Base-by-base conservation (phyloP, 2,329 filamentous ascomycete species). In the Trichoderma sp. region DNA sequence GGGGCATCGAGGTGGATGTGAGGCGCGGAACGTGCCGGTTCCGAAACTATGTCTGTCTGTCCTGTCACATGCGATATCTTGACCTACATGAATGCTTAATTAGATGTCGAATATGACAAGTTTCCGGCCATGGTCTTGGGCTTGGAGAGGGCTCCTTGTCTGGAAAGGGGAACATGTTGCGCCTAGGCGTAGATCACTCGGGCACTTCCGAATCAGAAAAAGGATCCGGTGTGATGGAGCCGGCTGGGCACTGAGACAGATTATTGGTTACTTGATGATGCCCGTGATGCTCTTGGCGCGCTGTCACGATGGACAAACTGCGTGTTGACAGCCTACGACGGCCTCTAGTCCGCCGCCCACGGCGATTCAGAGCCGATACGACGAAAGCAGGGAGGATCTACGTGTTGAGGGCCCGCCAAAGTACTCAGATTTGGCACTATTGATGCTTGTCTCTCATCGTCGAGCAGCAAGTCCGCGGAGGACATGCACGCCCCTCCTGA, bases 401-500 rank as follows among this genome's bases (percentile, higher is more conserved):
- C 46, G 0, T 55, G 26, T 55, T 39, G 18, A 3, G 32, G 6
- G 14, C 8, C 6, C 16, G 3, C 26, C 8, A 32, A 16, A 13
- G 34, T 8, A n/a, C 18, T 59, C 18, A 55, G 49, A 64, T 64
- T 24, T 54, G 51, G 24, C 49, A 14, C 60, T 55, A 64, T 43
- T 55, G 60, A 55, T 43, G 21, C 7, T 55, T 43, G 24, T 64
- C 60, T 60, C 28, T 55, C 49, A 55, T 64, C 26, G 6, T 64
- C 5, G 18, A 64, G 34, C 7, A 7, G 49, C 10, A 51, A 11
- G 30, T 52, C 49, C 43, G 13, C 21, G 16, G 16, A 32, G 5
- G 30, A 1, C 59, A 10, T 13, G 46, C 16, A 59, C 49, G 16
- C 60, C 43, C 16, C 52, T 26, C 21, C 34, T 5, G 11, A 3